Conservation (phyloP, 2,329 filamentous ascomycete species). For the Penicillium sp. region DNA sequence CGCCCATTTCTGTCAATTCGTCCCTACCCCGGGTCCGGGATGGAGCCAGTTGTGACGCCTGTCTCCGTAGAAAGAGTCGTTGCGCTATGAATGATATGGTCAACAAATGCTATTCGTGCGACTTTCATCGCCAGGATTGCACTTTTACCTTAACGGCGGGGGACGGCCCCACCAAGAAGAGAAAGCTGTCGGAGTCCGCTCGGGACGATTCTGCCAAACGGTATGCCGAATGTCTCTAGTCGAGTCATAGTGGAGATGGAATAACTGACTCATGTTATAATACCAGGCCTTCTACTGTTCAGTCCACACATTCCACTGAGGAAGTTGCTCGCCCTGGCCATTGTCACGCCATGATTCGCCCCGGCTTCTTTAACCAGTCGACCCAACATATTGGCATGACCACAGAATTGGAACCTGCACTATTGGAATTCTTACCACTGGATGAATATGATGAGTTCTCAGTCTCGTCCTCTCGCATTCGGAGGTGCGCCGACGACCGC, state of each 20-base stretch:
- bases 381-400: constrained; percentile 47
- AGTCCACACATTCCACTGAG: constrained; percentile 4
- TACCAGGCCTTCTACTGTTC: constrained; percentile 25
- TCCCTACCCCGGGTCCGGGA: constrained; percentile 35
- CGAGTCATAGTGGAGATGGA: not conserved
- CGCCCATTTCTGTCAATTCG: constrained; percentile 23
- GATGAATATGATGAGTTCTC: constrained; percentile 43
- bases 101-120: constrained; percentile 47
- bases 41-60: constrained; percentile 45
- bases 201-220: constrained; percentile 37
- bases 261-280: constrained; percentile 15
- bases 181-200: constrained; percentile 38
- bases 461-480: constrained; percentile 38
- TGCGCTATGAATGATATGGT: constrained; percentile 47
- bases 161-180: constrained; percentile 37
- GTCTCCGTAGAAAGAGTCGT: constrained; percentile 43
- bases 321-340: constrained; percentile 11
- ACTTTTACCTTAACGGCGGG: constrained; percentile 38
- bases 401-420: constrained; percentile 43
- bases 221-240: constrained; percentile 24
- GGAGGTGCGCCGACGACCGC: constrained; percentile 36
- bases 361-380: constrained; percentile 37
- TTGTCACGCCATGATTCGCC: constrained; percentile 28
- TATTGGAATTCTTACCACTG: constrained; percentile 42
- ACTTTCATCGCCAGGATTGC: constrained; percentile 47